Percentiles rank a stretch among this genome's conserved stretches.
Conservation (phyloP, 2,329 filamentous ascomycete genomes). For the Claviceps africana region DNA sequence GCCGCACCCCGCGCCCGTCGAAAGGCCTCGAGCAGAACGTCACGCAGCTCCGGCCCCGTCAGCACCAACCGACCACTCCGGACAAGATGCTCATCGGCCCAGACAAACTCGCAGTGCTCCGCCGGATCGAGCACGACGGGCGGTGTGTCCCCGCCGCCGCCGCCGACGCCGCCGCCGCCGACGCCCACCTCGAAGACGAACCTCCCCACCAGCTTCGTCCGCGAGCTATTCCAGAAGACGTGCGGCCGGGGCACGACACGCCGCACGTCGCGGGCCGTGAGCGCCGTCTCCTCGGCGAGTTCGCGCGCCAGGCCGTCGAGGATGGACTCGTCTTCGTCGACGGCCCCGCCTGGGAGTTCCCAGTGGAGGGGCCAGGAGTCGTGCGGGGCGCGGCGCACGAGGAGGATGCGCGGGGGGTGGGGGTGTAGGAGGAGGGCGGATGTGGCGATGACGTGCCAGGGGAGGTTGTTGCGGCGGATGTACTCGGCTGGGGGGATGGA, state of each 20-base stretch:
- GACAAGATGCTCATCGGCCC: conserved; percentile 18
- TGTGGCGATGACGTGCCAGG: conserved; percentile 11
- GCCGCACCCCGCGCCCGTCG: neutral
- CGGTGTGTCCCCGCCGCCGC: neutral
- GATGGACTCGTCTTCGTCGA: conserved; percentile 24
- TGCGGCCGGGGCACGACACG: conserved; percentile 6
- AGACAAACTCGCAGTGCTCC: conserved; percentile 19
- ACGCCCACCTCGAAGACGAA: conserved; percentile 11
- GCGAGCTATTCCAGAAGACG: conserved; percentile 1
- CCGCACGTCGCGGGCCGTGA: conserved; percentile 13
- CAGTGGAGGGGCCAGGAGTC: conserved; percentile 25
- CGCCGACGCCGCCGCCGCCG: neutral
- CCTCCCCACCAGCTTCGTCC: conserved; percentile 1
- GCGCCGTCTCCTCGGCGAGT: conserved; percentile 27
- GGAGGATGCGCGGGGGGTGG: conserved; percentile 16
- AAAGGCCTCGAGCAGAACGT: conserved; percentile 13
- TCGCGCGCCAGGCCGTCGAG: conserved; percentile 26
- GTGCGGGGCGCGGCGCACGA: conserved; percentile 24
- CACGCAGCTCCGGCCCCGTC: conserved; percentile 9
- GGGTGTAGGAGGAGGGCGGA: conserved; percentile 16
- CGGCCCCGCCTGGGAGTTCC: conserved; percentile 29
- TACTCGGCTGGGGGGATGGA: neutral
- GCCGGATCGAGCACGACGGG: conserved; percentile 15
- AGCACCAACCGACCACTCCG: conserved; percentile 8
- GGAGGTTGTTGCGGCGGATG: neutral